A percentile compares a stretch with the other conserved stretches of the same genome.
Conservation (phyloP, 768 basidiomycete genomes). For the Amanita polypyramis region DNA sequence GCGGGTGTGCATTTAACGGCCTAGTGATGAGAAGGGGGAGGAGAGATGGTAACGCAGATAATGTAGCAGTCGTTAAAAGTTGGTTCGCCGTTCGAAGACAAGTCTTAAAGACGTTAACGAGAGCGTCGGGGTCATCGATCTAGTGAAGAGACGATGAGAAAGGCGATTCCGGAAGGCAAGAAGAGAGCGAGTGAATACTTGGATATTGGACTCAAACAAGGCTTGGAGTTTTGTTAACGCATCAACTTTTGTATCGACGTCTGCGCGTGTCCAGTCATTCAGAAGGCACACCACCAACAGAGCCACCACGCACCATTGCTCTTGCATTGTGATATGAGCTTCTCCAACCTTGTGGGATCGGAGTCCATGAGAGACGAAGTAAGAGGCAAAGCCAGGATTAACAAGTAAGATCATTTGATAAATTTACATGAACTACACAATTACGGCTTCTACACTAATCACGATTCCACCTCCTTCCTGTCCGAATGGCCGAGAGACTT, state of each 20-base stretch:
- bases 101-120: conserved; percentile 60
- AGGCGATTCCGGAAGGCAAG: not conserved
- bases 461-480: conserved; percentile 25
- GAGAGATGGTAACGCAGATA: conserved; percentile 57
- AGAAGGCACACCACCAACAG: conserved; percentile 6
- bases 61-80: conserved; percentile 68
- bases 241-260: conserved; percentile 74
- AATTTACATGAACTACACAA: conserved; percentile 4
- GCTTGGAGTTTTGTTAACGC: conserved; percentile 69
- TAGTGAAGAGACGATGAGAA: conserved; percentile 17
- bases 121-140: conserved; percentile 64
- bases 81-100: conserved; percentile 76
- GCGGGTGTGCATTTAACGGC: conserved; percentile 17
- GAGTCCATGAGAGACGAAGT: conserved; percentile 35
- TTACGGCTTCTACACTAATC: not conserved
- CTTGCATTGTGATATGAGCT: conserved; percentile 55
- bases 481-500: conserved; percentile 87
- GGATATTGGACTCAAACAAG: conserved; percentile 58
- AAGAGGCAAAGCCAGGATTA: conserved; percentile 2
- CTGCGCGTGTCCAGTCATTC: conserved; percentile 24
- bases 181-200: conserved; percentile 33
- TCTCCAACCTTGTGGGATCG: conserved; percentile 40
- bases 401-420: conserved; percentile 7
- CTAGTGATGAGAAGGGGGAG: conserved; percentile 52
- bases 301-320: conserved; percentile 38